A percentile compares a stretch with the other conserved stretches of the same genome.
These are phyloP conservation scores for Eutypa lata DNA, from an alignment of 2,329 filamentous ascomycete species.

Conservation along the genomic window DNA sequence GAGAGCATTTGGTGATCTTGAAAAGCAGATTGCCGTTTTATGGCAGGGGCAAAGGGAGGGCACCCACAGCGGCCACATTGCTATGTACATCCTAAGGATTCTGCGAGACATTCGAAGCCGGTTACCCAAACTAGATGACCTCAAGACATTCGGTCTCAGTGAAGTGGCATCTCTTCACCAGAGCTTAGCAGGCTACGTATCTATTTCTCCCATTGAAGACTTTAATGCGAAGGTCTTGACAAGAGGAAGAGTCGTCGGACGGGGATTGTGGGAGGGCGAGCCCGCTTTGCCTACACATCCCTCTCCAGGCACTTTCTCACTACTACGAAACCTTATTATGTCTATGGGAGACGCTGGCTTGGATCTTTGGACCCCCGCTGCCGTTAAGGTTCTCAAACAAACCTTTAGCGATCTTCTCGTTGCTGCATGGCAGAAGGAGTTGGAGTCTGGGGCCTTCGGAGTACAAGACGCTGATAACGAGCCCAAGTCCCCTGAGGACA, in stretches of 20 bases:
- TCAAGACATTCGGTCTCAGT: conserved; percentile 55
- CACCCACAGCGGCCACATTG: conserved; percentile 48
- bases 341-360: conserved; percentile 68
- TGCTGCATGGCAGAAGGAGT: conserved; percentile 42
- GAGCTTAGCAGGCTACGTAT: conserved; percentile 54
- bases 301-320: conserved; percentile 69
- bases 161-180: conserved; percentile 64
- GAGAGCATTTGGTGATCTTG: conserved; percentile 56
- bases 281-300: conserved; percentile 75
- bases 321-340: conserved; percentile 62
- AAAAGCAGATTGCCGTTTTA: conserved; percentile 49
- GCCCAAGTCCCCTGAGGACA: conserved; percentile 9
- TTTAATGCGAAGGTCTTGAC: conserved; percentile 41
- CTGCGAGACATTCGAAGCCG: conserved; percentile 70
- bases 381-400: conserved; percentile 62
- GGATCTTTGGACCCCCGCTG: conserved; percentile 77
- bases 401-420: conserved; percentile 49
- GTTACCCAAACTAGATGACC: conserved; percentile 50
- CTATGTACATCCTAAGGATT: conserved; percentile 68
- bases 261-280: conserved; percentile 76
- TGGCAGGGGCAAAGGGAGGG: conserved; percentile 45
- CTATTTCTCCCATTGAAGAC: conserved; percentile 45
- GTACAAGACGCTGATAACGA: conserved; percentile 10
- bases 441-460: conserved; percentile 29
- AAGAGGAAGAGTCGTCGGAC: conserved; percentile 52